Conservation (phyloP, 139 green algal genomes). For the Dunaliella sp. region DNA sequence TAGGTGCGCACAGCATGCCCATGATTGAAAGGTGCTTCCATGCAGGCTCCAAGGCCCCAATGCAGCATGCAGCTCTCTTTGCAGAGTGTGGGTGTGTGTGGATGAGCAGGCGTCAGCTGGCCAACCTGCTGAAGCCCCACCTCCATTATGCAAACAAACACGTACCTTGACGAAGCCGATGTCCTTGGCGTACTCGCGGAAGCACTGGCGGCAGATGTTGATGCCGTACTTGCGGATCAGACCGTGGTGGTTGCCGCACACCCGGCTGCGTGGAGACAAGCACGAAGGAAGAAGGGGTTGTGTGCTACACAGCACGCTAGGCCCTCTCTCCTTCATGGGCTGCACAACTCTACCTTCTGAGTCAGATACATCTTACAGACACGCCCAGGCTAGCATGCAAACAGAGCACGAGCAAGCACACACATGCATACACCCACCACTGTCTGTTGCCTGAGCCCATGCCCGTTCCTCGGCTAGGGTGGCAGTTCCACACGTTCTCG, state of each 20-base stretch:
- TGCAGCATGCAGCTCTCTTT: background rate
- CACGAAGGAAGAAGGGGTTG: background rate
- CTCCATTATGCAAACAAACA: background rate
- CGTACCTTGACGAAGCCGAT: slow-evolving; percentile 95
- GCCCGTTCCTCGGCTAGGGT: slow-evolving; percentile 87
- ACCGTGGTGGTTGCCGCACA: slow-evolving; percentile 93
- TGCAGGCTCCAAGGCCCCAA: too few species aligned
- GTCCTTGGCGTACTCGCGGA: slow-evolving; percentile 93
- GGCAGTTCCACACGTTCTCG: slow-evolving; percentile 92
- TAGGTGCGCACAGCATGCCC: background rate
- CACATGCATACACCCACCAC: background rate
- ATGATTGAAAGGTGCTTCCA: background rate
- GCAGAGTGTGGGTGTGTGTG: background rate
- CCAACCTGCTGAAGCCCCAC: background rate
- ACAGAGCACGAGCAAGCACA: background rate
- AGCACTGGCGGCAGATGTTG: slow-evolving; percentile 99
- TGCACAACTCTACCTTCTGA: background rate
- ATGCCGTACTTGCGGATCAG: slow-evolving; percentile 99
- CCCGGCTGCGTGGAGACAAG: slow-evolving; percentile 74
- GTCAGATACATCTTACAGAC: background rate
- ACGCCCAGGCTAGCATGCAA: background rate
- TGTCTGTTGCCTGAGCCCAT: slow-evolving; percentile 78
- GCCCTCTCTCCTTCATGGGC: background rate
- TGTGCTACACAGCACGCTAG: background rate
- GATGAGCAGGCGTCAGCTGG: background rate